Evolutionary conservation across 2,329 filamentous ascomycete genomes (phyloP).

Genomic region (Rhynchosporium graminicola): DNA sequence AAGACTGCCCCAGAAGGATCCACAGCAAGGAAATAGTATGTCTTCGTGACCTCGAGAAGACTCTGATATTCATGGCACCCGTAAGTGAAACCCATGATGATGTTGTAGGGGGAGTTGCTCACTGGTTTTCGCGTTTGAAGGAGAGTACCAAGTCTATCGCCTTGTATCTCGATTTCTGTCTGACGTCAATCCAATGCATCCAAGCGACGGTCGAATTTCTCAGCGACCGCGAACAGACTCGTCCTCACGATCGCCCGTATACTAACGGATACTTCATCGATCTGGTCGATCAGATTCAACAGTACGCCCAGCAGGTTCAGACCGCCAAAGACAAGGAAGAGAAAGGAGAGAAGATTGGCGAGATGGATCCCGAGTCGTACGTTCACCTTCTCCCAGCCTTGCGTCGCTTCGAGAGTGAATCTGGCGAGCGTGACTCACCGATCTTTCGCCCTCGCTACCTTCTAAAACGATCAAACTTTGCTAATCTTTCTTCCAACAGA

Average conservation of each 20-base stretch:
- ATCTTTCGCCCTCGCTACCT: background rate
- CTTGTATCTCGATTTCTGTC: conserved; percentile 83
- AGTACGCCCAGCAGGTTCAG: conserved; percentile 84
- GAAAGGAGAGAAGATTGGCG: conserved; percentile 53
- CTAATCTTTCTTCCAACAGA: conserved; percentile 44
- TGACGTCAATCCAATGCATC: conserved; percentile 86
- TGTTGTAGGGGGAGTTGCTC: conserved; percentile 66
- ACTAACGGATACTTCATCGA: conserved; percentile 97
- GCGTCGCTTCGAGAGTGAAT: conserved; percentile 6
- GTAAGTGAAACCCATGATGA: conserved; percentile 71
- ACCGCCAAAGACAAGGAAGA: conserved; percentile 68
- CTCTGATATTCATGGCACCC: conserved; percentile 83
- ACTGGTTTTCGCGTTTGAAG: conserved; percentile 68
- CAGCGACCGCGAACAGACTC: conserved; percentile 81
- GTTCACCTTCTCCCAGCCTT: conserved; percentile 37
- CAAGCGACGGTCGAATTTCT: conserved; percentile 86
- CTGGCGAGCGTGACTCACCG: conserved; percentile 17
- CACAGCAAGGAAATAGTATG: conserved; percentile 83
- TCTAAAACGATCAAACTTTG: conserved; percentile 21
- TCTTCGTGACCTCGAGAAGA: conserved; percentile 92
- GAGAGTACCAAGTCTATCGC: conserved; percentile 71
- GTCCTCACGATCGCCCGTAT: conserved; percentile 85
- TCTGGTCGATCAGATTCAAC: conserved; percentile 87
- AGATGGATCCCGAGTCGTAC: conserved; percentile 61
- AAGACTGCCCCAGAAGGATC: conserved; percentile 77